Evolutionary conservation across 2,329 filamentous ascomycete genomes (phyloP).

Genomic region (Cladorrhinum sp.): DNA sequence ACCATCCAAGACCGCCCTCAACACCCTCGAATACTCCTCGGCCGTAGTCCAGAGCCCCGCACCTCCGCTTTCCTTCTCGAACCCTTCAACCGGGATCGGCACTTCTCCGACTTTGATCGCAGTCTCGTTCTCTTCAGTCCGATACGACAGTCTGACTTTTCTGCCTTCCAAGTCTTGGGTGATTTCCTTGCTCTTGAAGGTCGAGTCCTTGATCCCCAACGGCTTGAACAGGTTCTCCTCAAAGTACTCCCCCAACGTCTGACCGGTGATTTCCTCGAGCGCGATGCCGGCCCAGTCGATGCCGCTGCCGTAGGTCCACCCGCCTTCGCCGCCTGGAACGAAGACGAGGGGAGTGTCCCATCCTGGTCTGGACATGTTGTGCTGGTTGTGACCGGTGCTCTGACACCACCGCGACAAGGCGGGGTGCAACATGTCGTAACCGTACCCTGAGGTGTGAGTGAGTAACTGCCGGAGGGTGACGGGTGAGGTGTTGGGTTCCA

Average conservation of each 20-base stretch:
- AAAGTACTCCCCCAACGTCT: conserved; percentile 34
- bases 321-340: conserved; percentile 44
- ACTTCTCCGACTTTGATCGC: conserved; percentile 2
- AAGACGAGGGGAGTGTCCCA: conserved; percentile 44
- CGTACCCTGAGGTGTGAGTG: conserved; percentile 48
- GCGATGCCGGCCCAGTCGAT: conserved; percentile 48
- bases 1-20: conserved; percentile 24
- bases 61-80: conserved; percentile 41
- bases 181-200: conserved; percentile 22
- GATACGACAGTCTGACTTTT: conserved; percentile 15
- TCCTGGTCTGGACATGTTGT: conserved; percentile 36
- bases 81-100: conserved; percentile 28
- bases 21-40: conserved; percentile 38
- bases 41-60: conserved; percentile 43
- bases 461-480: conserved; percentile 46
- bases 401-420: conserved; percentile 40
- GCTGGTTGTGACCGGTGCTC: conserved; percentile 33
- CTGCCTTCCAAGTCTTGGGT: conserved; percentile 11
- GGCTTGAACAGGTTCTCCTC: conserved; percentile 26
- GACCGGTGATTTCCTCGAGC: conserved; percentile 40
- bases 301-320: conserved; percentile 48
- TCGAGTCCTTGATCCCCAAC: conserved; percentile 29
- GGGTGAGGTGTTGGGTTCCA: conserved; percentile 36
- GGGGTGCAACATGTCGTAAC: conserved; percentile 42
- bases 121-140: conserved; percentile 20